Percentiles rank a stretch among this genome's conserved stretches.
phyloP scores from a whole-genome alignment of 352 stramenopile species.

The Albugo laibachii region DNA sequence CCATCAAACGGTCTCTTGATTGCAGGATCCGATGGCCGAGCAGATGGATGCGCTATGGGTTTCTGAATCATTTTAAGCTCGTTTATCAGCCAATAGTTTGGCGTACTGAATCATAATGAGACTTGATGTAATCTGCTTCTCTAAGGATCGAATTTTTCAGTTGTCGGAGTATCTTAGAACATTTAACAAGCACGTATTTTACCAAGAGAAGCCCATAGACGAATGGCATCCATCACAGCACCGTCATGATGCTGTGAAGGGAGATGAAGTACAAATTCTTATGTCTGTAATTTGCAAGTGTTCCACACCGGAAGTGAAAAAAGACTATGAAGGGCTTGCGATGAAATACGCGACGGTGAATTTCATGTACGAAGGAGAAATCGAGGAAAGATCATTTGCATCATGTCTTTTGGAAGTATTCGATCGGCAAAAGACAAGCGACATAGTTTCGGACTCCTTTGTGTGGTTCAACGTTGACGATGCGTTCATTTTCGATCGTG shows the following conservation, averaged over 20 bases:
- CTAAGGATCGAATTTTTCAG: conserved; percentile 41
- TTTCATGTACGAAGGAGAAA: conserved; percentile 17
- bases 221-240: too few species aligned
- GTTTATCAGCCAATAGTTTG: not conserved
- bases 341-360: conserved; percentile 12
- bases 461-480: conserved; percentile 40
- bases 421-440: not conserved
- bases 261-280: conserved; percentile 10
- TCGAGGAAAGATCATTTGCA: conserved; percentile 10
- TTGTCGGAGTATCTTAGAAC: conserved; percentile 33
- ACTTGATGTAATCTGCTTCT: conserved; percentile 25
- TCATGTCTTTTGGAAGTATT: conserved; percentile 12
- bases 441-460: conserved; percentile 1
- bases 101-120: too few species aligned
- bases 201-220: conserved; percentile 3
- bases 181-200: conserved; percentile 13
- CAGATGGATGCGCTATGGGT: conserved; percentile 87
- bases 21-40: conserved; percentile 87
- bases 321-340: conserved; percentile 15
- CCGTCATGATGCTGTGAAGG: conserved; percentile 4
- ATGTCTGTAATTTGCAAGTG: conserved; percentile 18
- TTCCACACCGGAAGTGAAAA: conserved; percentile 13
- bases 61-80: conserved; percentile 8
- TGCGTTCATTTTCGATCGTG: conserved; percentile 28
- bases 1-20: conserved; percentile 77